Evolutionary conservation across 768 basidiomycete genomes (phyloP), one percentile per base, ranked within the genome.

Genomic region (Hericium alpestre): DNA sequence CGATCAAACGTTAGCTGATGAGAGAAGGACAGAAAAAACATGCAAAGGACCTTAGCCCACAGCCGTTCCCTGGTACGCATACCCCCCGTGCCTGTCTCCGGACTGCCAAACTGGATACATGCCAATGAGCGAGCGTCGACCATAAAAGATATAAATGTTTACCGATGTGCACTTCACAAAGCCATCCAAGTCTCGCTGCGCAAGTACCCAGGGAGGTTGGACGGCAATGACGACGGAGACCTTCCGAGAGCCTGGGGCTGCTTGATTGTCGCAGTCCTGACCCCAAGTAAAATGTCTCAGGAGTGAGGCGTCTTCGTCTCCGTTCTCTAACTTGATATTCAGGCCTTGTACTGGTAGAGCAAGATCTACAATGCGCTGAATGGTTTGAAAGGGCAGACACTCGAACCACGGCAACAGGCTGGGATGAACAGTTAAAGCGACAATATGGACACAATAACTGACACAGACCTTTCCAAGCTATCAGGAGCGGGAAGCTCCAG

Each of bases 141-240:
- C 13, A 23, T 18, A 20, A 46, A 20, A 15, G 11, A 20, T 8
- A 38, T 12, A 38, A 53, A 8, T n/a, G 43, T 12, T 7, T 54
- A 37, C 54, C 18, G 18, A 41, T 15, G n/a, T 41, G 39, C 39
- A 54, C 9, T n/a, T 37, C 13, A 32, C 38, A 18, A 54, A 54
- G 8, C n/a, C 13, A 9, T 46, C 23, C 4, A 54, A n/a, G 13
- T 54, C 54, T 2, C 39, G 39, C 13, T 43, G 20, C 8, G 54
- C n/a, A 15, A 54, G 40, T 46, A 55, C n/a, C 61, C 61, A 62
- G 6, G 59, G 61, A 25, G 61, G 61, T 55, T 61, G 55, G 18
- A 55, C 56, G 53, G 61, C 53, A 22, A 62, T 56, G 54, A 62
- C 41, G 7, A 46, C 40, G 20, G 59, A 46, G 10, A 58, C 48